A percentile compares a stretch with the other conserved stretches of the same genome.
Evolutionary conservation across 805 yeast genomes (phyloP).

Genomic region (Barnettozyma californica): DNA sequence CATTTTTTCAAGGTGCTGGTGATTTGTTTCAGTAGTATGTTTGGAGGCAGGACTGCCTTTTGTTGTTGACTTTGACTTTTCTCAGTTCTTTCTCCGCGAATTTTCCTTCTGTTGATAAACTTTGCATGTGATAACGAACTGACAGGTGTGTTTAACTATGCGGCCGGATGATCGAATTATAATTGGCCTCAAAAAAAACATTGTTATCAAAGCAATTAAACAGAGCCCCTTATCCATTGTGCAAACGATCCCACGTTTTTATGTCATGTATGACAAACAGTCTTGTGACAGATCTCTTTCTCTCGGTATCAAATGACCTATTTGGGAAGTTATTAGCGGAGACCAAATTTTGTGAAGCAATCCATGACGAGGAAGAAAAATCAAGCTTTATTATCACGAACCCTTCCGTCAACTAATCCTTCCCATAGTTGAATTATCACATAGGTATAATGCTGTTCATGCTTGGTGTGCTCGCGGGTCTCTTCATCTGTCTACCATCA

Average conservation of each 20-base stretch:
- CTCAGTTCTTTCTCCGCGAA: background rate
- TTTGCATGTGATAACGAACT: constrained; percentile 2
- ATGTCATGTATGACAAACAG: background rate
- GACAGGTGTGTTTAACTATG: too few species aligned
- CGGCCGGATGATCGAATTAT: too few species aligned
- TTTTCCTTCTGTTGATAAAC: background rate
- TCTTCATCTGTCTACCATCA: background rate
- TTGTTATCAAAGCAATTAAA: background rate
- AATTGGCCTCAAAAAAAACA: background rate
- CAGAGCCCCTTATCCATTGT: background rate
- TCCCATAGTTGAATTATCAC: too few species aligned
- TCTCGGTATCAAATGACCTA: background rate
- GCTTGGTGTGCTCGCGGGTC: background rate
- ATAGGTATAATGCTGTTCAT: too few species aligned
- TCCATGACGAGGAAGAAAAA: too few species aligned
- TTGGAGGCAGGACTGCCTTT: background rate
- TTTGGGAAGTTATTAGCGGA: background rate
- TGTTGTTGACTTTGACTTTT: background rate
- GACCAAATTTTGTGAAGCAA: too few species aligned
- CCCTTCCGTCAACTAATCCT: too few species aligned
- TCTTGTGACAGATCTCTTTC: background rate
- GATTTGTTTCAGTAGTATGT: background rate
- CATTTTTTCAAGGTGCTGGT: background rate
- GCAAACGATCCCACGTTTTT: background rate
- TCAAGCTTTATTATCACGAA: too few species aligned